Evolutionary conservation across 192 early-diverging fungal species (phyloP), one percentile per base, ranked within the genome.

Genomic region (Blastocladiella britannica): DNA sequence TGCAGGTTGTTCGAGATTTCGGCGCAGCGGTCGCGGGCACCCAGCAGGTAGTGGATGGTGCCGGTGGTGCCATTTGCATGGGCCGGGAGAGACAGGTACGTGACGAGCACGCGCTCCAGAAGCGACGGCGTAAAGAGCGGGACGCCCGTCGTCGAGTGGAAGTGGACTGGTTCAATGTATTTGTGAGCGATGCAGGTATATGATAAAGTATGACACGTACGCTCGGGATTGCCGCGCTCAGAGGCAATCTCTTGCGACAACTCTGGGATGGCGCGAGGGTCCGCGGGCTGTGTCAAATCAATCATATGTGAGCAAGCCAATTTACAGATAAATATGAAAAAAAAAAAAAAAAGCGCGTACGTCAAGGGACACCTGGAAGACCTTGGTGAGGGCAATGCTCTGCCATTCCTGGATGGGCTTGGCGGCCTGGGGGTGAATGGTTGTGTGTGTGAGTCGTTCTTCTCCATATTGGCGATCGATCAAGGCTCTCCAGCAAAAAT

Each of bases 331-430:
- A 24, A 62, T 28, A n/a, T 2, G 5, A 71, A 52, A 28, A 6
- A 52, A n/a, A 30, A 18, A 29, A 26, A 23, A 25, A 22, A 18
- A 37, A 0, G 18, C n/a, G 61, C 66, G 64, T 69, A 82, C 85
- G 66, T 86, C 68, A 26, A 95, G 69, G 9, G 86, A 86, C 24
- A 88, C 81, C 20, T 75, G 67, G 53, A 95, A 72, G 28, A 95
- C 74, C 55, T 73, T 77, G 15, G 82, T 83, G 20, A 89, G 65
- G 5, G 82, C 83, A 31, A 85, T 80, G 64, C 88, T 82, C 63
- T 87, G 85, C 91, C 91, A 95, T 20, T 79, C 77, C 25, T 77
- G 78, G 58, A 81, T 71, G 4, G 60, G 37, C 25, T 60, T 60
- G 37, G 37, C n/a, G n/a, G n/a, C n/a, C n/a, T n/a, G n/a, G n/a